These are phyloP conservation scores for Darksidea phi DNA, from an alignment of 495 filamentous ascomycete genomes.

Conservation along the genomic window DNA sequence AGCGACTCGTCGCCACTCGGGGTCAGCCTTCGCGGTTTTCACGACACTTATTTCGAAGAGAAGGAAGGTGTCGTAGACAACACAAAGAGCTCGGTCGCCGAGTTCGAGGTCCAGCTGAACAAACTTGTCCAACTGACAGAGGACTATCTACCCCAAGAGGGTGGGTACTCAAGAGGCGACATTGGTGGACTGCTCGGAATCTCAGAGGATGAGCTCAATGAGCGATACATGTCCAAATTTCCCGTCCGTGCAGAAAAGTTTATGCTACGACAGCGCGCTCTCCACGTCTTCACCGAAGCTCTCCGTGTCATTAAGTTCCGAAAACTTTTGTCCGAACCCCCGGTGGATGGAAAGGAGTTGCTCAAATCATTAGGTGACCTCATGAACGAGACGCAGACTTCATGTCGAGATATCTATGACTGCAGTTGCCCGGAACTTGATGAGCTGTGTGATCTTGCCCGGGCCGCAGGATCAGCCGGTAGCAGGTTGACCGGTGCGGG, in stretches of 20 bases:
- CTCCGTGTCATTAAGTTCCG: conserved; percentile 82
- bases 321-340: conserved; percentile 54
- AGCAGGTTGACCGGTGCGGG: conserved; percentile 89
- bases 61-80: conserved; percentile 52
- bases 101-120: conserved; percentile 64
- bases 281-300: conserved; percentile 89
- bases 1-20: conserved; percentile 80
- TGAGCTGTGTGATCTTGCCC: conserved; percentile 76
- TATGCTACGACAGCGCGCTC: conserved; percentile 77
- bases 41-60: conserved; percentile 72
- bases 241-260: conserved; percentile 87
- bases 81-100: conserved; percentile 38
- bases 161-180: conserved; percentile 86
- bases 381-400: conserved; percentile 85
- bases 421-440: conserved; percentile 91
- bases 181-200: conserved; percentile 72
- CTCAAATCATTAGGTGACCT: conserved; percentile 74
- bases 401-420: conserved; percentile 80
- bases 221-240: conserved; percentile 76
- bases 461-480: conserved; percentile 75
- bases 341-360: conserved; percentile 55
- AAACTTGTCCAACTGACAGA: conserved; percentile 64
- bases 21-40: conserved; percentile 80
- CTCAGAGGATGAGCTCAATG: conserved; percentile 65
- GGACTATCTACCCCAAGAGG: conserved; percentile 64